Evolutionary conservation across 2,329 filamentous ascomycete genomes (phyloP).

Genomic region (Fusarium floridanum): DNA sequence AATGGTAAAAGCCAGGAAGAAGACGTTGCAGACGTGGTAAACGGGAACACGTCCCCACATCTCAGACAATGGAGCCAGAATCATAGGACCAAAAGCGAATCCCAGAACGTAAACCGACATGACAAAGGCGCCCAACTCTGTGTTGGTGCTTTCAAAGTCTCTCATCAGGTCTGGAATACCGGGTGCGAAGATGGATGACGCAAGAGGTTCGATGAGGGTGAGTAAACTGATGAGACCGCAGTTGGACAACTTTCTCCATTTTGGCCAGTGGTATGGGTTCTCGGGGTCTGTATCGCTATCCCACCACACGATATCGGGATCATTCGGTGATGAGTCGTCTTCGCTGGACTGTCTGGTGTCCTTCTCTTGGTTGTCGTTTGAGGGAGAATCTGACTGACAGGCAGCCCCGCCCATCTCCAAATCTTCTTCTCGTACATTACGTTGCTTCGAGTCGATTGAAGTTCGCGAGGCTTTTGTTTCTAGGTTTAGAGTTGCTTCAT

Average conservation of each 20-base stretch:
- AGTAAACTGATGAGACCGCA: conserved; percentile 45
- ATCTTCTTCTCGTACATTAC: neutral
- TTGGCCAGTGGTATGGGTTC: conserved; percentile 76
- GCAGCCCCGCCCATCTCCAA: neutral
- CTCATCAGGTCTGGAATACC: conserved; percentile 69
- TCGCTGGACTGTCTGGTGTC: neutral
- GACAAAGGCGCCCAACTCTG: conserved; percentile 47
- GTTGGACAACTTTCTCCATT: conserved; percentile 56
- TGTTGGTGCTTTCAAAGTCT: conserved; percentile 59
- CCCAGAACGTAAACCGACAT: conserved; percentile 65
- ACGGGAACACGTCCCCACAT: conserved; percentile 60
- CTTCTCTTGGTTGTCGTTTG: neutral
- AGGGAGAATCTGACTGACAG: neutral
- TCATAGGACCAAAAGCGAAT: conserved; percentile 61
- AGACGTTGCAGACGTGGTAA: conserved; percentile 57
- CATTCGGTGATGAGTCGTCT: neutral
- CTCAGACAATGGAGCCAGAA: conserved; percentile 64
- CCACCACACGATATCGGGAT: conserved; percentile 66
- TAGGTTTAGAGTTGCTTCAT: neutral
- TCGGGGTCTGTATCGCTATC: conserved; percentile 66
- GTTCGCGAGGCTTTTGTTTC: neutral
- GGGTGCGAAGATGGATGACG: conserved; percentile 70
- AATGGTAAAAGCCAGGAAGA: conserved; percentile 55
- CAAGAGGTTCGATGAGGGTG: conserved; percentile 59
- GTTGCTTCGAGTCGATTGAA: neutral